These are phyloP conservation scores for Beta corolliflora DNA, from an alignment of 179 eudicot species.

Conservation along the genomic window DNA sequence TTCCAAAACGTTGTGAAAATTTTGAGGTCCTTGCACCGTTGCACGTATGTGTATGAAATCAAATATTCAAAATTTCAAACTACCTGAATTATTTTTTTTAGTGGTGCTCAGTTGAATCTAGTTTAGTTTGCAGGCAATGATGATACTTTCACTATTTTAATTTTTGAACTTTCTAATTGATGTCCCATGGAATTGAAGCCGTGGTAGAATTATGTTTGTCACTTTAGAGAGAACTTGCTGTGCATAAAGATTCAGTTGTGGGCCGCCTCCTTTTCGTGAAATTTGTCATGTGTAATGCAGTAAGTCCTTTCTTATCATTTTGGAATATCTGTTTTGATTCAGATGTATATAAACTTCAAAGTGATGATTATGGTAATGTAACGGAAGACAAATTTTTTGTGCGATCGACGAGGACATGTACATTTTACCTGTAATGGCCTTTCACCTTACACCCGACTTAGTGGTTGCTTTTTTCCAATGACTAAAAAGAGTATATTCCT, in stretches of 20 bases:
- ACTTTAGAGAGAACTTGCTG: background rate
- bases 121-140: background rate
- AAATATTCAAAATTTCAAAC: no score
- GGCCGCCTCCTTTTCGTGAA: background rate
- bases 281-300: background rate
- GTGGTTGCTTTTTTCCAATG: background rate
- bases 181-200: background rate
- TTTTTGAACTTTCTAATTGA: background rate
- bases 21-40: no score
- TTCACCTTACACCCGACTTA: background rate
- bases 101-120: background rate
- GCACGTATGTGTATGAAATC: no score
- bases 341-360: background rate
- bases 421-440: background rate
- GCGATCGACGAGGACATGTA: background rate
- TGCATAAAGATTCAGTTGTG: background rate
- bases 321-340: background rate
- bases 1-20: no score
- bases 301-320: background rate
- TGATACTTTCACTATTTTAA: background rate
- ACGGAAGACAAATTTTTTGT: background rate
- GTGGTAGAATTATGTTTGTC: background rate
- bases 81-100: background rate
- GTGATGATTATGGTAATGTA: background rate
- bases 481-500: background rate